Percentiles rank a stretch among this genome's conserved stretches.
Conservation (phyloP, 1,284 basidiomycete species). For the Chalciporus piperatoides region DNA sequence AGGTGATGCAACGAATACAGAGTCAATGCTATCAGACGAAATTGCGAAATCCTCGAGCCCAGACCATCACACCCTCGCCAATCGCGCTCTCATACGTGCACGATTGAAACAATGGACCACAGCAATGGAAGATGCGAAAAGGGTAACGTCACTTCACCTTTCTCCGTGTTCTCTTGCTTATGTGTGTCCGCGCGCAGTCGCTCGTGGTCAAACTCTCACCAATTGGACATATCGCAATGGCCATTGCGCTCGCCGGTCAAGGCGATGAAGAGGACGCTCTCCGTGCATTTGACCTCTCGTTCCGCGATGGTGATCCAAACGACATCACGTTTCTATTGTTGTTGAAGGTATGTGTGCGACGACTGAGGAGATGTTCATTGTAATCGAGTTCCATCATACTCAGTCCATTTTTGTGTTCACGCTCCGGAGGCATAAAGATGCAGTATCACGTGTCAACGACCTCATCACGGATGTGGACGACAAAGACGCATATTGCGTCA, state of each 20-base stretch:
- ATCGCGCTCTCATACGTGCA: conserved; percentile 5
- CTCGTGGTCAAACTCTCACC: background rate
- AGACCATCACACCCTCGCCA: background rate
- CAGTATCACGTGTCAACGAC: background rate
- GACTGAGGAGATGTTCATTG: too few relatives aligned
- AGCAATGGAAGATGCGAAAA: conserved; percentile 8
- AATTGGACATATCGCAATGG: background rate
- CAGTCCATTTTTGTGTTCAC: background rate
- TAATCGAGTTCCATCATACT: too few relatives aligned
- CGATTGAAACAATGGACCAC: background rate
- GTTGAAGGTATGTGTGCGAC: background rate
- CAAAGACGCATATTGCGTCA: background rate
- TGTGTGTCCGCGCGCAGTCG: background rate
- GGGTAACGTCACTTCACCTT: background rate
- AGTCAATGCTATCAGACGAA: background rate
- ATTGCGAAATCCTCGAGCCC: background rate
- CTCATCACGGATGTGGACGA: background rate
- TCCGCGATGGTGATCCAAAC: background rate
- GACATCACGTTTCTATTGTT: background rate
- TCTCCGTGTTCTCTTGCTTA: background rate
- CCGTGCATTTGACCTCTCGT: background rate
- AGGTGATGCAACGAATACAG: background rate
- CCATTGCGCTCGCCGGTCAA: background rate
- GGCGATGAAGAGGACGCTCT: background rate
- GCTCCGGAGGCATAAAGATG: background rate